Conservation (phyloP, 2,329 filamentous ascomycete genomes). For the Cladorrhinum sp. region DNA sequence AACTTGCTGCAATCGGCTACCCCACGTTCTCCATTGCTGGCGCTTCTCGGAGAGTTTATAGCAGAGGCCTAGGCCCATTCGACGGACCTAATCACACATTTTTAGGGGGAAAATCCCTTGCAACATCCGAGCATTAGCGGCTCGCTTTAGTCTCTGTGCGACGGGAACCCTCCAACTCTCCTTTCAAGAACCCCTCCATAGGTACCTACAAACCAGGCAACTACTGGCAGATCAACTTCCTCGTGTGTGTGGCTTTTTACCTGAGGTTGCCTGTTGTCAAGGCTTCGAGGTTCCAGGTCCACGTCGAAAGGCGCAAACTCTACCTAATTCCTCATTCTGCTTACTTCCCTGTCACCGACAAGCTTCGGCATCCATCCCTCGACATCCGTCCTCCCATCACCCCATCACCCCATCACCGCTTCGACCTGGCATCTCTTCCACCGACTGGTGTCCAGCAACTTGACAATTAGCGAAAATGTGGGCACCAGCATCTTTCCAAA, state of each 20-base stretch:
- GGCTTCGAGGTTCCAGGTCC: background rate
- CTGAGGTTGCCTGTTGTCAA: background rate
- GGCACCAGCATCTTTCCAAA: background rate
- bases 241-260: background rate
- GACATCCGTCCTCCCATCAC: background rate
- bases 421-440: background rate
- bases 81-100: background rate
- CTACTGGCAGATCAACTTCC: background rate
- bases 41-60: background rate
- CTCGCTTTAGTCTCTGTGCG: background rate
- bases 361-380: background rate
- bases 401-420: background rate
- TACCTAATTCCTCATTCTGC: background rate
- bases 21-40: background rate
- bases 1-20: background rate
- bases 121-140: background rate
- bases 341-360: background rate
- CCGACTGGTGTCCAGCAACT: background rate
- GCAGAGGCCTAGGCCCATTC: background rate
- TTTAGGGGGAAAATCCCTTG: background rate
- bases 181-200: background rate
- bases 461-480: conserved; percentile 13
- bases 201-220: background rate
- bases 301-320: background rate
- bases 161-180: background rate